These are phyloP conservation scores for Cyanodermella asteris DNA, from an alignment of 2,329 filamentous ascomycete genomes.

Conservation along the genomic window DNA sequence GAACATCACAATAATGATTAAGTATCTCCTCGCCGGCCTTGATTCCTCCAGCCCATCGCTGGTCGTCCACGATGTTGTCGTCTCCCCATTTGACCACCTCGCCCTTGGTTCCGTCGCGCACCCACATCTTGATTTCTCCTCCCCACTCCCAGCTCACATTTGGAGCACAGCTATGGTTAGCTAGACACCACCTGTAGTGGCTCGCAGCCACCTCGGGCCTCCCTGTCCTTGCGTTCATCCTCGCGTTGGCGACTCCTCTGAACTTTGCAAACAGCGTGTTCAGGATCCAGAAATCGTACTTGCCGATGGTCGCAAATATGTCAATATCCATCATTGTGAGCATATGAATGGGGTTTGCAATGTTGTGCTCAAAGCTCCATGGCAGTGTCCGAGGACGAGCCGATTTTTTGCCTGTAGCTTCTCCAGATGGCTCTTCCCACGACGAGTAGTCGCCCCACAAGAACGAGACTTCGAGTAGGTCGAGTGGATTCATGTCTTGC, in stretches of 20 bases:
- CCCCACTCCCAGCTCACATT: constrained; percentile 93
- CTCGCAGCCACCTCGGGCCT: constrained; percentile 82
- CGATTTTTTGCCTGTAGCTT: constrained; percentile 13
- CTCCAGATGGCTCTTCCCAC: constrained; percentile 5
- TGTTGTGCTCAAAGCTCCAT: constrained; percentile 38
- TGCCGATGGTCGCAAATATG: constrained; percentile 24
- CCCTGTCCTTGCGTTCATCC: constrained; percentile 53
- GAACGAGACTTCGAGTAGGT: constrained; percentile 37
- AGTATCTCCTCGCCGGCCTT: constrained; percentile 63
- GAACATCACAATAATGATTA: constrained; percentile 85
- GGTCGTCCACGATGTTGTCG: constrained; percentile 2
- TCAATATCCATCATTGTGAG: constrained; percentile 42
- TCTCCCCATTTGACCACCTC: constrained; percentile 29
- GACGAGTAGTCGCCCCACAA: constrained; percentile 40
- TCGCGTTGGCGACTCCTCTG: constrained; percentile 72
- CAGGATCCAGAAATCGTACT: constrained; percentile 38
- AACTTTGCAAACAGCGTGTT: constrained; percentile 90
- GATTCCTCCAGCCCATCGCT: constrained; percentile 33
- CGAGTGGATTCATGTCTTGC: constrained; percentile 34
- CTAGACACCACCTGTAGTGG: constrained; percentile 87
- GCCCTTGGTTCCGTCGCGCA: constrained; percentile 34
- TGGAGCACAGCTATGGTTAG: constrained; percentile 89
- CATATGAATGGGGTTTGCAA: constrained; percentile 36
- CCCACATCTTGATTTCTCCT: constrained; percentile 44
- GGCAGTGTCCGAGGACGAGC: constrained; percentile 24